A percentile compares a stretch with the other conserved stretches of the same genome.
Evolutionary conservation across 2,329 filamentous ascomycete species (phyloP).

Genomic region (Xylaria sp.): DNA sequence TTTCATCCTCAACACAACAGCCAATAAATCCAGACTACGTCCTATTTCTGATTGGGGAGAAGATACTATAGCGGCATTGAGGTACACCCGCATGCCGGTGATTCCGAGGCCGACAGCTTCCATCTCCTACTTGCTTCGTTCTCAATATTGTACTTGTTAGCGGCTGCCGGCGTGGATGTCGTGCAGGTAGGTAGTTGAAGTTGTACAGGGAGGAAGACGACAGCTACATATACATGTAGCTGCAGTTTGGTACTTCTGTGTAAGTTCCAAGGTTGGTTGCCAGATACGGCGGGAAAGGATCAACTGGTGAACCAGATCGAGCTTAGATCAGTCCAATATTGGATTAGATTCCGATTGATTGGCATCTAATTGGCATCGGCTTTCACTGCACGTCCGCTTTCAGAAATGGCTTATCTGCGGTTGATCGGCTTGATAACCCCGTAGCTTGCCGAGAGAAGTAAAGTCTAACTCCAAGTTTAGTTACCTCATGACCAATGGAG

Average conservation of each 20-base stretch:
- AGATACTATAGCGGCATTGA: neutral
- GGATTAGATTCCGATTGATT: conserved; percentile 18
- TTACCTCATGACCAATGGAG: conserved; percentile 21
- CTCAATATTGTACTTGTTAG: neutral
- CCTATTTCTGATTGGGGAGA: neutral
- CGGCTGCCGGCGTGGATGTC: conserved; percentile 7
- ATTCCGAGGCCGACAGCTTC: neutral
- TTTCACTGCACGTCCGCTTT: conserved; percentile 12
- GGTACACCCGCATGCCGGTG: neutral
- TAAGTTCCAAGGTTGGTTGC: conserved; percentile 2
- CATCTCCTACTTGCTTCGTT: neutral
- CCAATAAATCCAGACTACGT: neutral
- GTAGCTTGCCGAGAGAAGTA: conserved; percentile 24
- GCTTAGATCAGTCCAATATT: conserved; percentile 1
- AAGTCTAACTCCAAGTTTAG: conserved; percentile 7
- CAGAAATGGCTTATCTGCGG: conserved; percentile 18
- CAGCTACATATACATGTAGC: no score
- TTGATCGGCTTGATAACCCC: conserved; percentile 23
- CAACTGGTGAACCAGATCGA: conserved; percentile 15
- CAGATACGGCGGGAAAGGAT: conserved; percentile 8
- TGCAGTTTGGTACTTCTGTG: neutral
- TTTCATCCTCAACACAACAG: neutral
- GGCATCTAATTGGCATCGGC: conserved; percentile 13
- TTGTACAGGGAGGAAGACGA: conserved; percentile 7
- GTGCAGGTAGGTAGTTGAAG: neutral